Base-by-base conservation (phyloP, 495 filamentous ascomycete species). In the Aspergillus egyptiacus region DNA sequence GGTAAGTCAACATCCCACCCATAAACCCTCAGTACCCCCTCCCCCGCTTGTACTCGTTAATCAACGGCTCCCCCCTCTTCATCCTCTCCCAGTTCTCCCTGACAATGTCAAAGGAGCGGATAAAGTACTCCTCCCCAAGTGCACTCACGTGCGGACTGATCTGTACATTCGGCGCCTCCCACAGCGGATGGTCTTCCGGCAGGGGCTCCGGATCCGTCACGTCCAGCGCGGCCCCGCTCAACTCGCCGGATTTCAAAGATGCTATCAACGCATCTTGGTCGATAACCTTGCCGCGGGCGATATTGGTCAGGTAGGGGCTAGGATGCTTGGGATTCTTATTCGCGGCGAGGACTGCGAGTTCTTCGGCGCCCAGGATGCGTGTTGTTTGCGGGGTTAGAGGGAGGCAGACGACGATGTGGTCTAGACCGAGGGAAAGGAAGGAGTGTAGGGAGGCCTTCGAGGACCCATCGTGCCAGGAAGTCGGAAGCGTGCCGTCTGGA, bases 171-270 rank as follows among this genome's bases (percentile, higher is more conserved):
- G 79, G 73, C 55, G 81, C 67, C n/a, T 75, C 77, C 80, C 87
- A 93, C 25, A 95, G 62, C 48, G 81, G 77, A 63, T 83, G 76
- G 8, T 84, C 81, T 20, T 68, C 51, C 0, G 86, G 85, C 54
- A 95, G 59, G 0, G 89, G 89, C 57, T 95, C 89, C 0, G 89
- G 89, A 46, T 91, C 86, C 7, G 87, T 84, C 0, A 94, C 89
- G 63, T 95, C 89, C 18, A 95, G 65, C 30, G 87, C 86, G 0
- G 89, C 89, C 19, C 87, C 88, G 36, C 79, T 67, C 33, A 95
- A 61, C 14, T 54, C 43, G 0, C 64, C 69, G 1, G 51, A 52
- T 17, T 64, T 54, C 11, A 72, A 38, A 3, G 87, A 81, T 0
- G 65, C 68, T 10, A 91, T 69, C 22, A 95, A 58, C 3, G 80